These are phyloP conservation scores for Vigna unguiculata DNA, from an alignment of 306 rosid species.

Conservation along the genomic window DNA sequence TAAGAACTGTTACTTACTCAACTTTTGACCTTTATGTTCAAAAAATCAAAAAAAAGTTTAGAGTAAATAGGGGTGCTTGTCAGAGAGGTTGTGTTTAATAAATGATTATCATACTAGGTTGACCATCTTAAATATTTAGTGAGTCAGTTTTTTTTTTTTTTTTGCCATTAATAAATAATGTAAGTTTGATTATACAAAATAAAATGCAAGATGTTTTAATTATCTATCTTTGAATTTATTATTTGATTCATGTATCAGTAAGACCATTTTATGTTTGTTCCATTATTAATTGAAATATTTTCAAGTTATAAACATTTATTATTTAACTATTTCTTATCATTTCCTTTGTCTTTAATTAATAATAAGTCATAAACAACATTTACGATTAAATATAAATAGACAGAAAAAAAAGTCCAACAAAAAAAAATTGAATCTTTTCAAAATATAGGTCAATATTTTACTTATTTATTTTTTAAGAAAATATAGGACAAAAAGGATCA, in stretches of 20 bases:
- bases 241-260: not conserved
- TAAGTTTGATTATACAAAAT: not conserved
- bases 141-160: not conserved
- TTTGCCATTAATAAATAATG: not conserved
- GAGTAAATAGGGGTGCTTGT: constrained; percentile 49
- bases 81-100: not conserved
- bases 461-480: not conserved
- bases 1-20: constrained; percentile 60
- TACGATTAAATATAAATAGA: not conserved
- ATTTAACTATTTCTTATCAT: too few species aligned
- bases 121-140: not conserved
- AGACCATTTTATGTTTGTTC: not conserved
- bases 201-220: not conserved
- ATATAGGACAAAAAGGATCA: not conserved
- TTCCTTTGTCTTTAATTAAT: not conserved
- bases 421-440: too few species aligned
- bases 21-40: constrained; percentile 43
- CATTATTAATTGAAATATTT: not conserved
- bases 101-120: not conserved
- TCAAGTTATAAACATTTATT: not conserved
- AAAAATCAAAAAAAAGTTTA: constrained; percentile 45
- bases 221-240: not conserved
- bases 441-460: not conserved
- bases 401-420: too few species aligned
- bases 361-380: not conserved